Evolutionary conservation across 768 basidiomycete species (phyloP).

Genomic region (Boletus edulis): DNA sequence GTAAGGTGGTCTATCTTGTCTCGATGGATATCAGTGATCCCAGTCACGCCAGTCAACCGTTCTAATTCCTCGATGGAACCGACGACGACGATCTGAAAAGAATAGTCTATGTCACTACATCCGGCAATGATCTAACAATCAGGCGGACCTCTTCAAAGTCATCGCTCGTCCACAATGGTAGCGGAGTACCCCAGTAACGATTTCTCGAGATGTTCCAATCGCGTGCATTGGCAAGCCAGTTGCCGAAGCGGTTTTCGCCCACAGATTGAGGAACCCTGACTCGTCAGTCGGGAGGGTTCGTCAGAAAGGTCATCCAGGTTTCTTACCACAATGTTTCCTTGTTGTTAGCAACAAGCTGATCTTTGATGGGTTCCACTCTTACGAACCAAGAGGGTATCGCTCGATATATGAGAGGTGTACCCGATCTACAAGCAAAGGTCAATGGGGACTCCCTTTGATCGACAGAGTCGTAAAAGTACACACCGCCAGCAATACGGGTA

Average conservation of each 20-base stretch:
- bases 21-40: conserved; percentile 87
- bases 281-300: conserved; percentile 1
- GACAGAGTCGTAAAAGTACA: neutral
- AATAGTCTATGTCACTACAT: neutral
- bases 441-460: neutral
- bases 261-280: conserved; percentile 87
- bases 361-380: conserved; percentile 78
- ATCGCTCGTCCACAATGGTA: conserved; percentile 94
- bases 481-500: conserved; percentile 99
- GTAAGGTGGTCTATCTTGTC: conserved; percentile 96
- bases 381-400: conserved; percentile 98
- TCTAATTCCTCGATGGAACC: conserved; percentile 89
- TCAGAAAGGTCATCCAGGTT: neutral
- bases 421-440: conserved; percentile 54
- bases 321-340: conserved; percentile 82
- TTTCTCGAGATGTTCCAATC: conserved; percentile 99
- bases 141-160: conserved; percentile 75
- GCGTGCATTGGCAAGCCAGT: conserved; percentile 97
- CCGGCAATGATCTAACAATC: neutral
- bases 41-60: conserved; percentile 74
- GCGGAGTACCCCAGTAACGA: conserved; percentile 98
- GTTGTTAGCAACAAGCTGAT: conserved; percentile 89
- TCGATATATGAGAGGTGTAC: conserved; percentile 93
- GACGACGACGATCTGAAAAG: conserved; percentile 69
- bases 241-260: conserved; percentile 91